A percentile compares a stretch with the other conserved stretches of the same genome.
Evolutionary conservation across 2,329 filamentous ascomycete species (phyloP).

Genomic region (Ophiocordyceps robertsii): DNA sequence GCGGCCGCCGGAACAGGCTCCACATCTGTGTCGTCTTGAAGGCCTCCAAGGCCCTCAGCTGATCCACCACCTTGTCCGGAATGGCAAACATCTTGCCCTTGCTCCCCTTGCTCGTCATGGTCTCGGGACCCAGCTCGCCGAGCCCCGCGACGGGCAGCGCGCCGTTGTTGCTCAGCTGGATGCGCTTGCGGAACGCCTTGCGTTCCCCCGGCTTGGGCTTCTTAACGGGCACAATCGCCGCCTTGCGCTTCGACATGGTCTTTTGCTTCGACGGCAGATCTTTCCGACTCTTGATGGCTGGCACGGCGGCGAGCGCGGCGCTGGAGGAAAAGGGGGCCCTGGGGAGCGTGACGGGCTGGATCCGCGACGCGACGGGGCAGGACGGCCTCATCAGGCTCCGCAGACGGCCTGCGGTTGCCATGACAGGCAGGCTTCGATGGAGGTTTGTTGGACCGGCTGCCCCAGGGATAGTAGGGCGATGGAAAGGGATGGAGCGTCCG

Average conservation of each 20-base stretch:
- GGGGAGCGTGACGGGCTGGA: slow-evolving; percentile 16
- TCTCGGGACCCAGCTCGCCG: slow-evolving; percentile 41
- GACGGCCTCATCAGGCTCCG: slow-evolving; percentile 27
- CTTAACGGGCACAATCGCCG: slow-evolving; percentile 26
- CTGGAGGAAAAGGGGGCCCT: slow-evolving; percentile 27
- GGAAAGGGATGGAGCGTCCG: background rate
- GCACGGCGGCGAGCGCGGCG: slow-evolving; percentile 13
- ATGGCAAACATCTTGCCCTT: slow-evolving; percentile 57
- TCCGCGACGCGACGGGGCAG: slow-evolving; percentile 17
- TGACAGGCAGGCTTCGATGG: slow-evolving; percentile 7
- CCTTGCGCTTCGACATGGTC: slow-evolving; percentile 38
- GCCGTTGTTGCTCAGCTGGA: slow-evolving; percentile 89
- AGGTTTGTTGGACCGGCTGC: background rate
- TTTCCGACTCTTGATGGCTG: slow-evolving; percentile 18
- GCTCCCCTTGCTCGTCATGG: slow-evolving; percentile 38
- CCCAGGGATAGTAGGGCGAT: background rate
- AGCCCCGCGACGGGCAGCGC: slow-evolving; percentile 65
- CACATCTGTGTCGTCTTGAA: slow-evolving; percentile 88
- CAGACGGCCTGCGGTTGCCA: slow-evolving; percentile 26
- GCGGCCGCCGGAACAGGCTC: slow-evolving; percentile 72
- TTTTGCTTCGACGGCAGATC: slow-evolving; percentile 25
- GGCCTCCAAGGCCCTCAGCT: slow-evolving; percentile 69
- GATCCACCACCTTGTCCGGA: slow-evolving; percentile 58
- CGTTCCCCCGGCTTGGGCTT: slow-evolving; percentile 65
- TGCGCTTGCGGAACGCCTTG: slow-evolving; percentile 74